Percentiles rank a stretch among this genome's conserved stretches.
These are phyloP conservation scores for Rhodotorula taiwanensis DNA, from an alignment of 768 basidiomycete genomes.

Conservation along the genomic window DNA sequence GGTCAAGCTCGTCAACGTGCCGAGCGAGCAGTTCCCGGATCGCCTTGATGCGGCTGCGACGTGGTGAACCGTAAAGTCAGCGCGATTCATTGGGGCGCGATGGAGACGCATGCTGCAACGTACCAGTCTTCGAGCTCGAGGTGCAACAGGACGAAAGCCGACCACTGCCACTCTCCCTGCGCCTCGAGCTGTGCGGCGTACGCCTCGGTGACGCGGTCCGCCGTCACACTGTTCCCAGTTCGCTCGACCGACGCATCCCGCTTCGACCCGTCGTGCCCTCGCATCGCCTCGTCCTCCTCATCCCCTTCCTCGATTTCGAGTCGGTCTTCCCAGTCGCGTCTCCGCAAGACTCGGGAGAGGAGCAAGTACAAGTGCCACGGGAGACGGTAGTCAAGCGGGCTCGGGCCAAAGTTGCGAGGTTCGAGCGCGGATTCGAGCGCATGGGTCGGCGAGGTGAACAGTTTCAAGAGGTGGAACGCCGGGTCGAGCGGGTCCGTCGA, in stretches of 20 bases:
- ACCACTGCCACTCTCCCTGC: conserved; percentile 71
- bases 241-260: conserved; percentile 43
- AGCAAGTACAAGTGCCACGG: conserved; percentile 91
- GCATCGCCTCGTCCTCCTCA: conserved; percentile 50
- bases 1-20: conserved; percentile 41
- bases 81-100: too few relatives aligned
- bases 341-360: conserved; percentile 69
- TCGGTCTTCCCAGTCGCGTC: conserved; percentile 84
- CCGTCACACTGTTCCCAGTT: conserved; percentile 74
- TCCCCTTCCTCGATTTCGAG: conserved; percentile 49
- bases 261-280: not conserved
- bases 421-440: conserved; percentile 59
- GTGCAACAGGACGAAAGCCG: conserved; percentile 81
- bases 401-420: conserved; percentile 67
- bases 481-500: conserved; percentile 52
- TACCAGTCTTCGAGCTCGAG: conserved; percentile 74
- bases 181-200: conserved; percentile 84
- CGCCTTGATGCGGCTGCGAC: conserved; percentile 74
- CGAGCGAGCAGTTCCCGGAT: conserved; percentile 73
- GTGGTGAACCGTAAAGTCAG: conserved; percentile 3
- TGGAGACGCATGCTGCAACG: too few relatives aligned
- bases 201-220: conserved; percentile 70
- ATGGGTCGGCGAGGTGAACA: conserved; percentile 63
- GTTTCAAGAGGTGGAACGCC: conserved; percentile 70
- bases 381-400: conserved; percentile 70